Conservation (phyloP, 352 stramenopile species). For the Globisporangium yorkense region DNA sequence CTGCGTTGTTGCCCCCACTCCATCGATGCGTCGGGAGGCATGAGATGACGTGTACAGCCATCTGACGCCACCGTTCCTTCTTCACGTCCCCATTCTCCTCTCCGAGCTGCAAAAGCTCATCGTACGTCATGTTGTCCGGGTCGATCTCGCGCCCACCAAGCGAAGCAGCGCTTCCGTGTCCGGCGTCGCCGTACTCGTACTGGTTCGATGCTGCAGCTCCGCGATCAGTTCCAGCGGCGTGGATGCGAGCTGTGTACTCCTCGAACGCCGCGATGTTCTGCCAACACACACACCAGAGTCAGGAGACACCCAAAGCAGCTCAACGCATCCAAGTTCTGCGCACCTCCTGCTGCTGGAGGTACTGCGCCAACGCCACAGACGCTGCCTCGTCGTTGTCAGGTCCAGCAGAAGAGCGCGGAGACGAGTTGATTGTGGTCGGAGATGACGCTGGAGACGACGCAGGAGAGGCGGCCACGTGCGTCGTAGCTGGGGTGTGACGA, state of each 20-base stretch:
- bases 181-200: constrained; percentile 1
- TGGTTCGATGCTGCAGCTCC: constrained; percentile 9
- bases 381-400: constrained; percentile 45
- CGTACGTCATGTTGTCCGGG: constrained; percentile 78
- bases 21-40: constrained; percentile 59
- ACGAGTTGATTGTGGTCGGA: constrained; percentile 14
- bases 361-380: constrained; percentile 58
- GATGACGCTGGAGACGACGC: constrained; percentile 19
- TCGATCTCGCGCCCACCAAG: constrained; percentile 30
- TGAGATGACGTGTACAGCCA: constrained; percentile 58
- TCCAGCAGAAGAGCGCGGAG: constrained; percentile 9
- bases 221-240: constrained; percentile 11
- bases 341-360: constrained; percentile 72
- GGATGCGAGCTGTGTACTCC: constrained; percentile 48
- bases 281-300: constrained; percentile 1
- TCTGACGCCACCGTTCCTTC: constrained; percentile 61
- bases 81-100: constrained; percentile 72
- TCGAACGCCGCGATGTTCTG: constrained; percentile 70
- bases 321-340: not conserved
- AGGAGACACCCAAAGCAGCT: not conserved
- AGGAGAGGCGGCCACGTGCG: not conserved
- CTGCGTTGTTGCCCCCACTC: constrained; percentile 26
- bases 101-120: constrained; percentile 63
- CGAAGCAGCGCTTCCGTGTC: not conserved
- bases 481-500: not conserved